Base-by-base conservation (phyloP, 495 filamentous ascomycete species). In the Cetradonia linearis region DNA sequence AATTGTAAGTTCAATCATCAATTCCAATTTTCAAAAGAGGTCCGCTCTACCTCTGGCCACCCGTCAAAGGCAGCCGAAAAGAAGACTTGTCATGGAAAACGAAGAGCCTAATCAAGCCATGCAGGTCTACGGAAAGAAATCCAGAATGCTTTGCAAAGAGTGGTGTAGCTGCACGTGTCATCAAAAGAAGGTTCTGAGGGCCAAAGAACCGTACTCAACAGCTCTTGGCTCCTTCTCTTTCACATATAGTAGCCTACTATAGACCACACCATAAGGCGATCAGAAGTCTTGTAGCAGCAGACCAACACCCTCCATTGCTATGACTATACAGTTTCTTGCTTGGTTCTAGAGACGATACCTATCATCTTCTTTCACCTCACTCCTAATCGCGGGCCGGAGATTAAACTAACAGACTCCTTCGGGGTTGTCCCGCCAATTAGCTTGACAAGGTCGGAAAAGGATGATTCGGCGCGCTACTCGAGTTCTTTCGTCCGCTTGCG, bases 131-230 rank as follows among this genome's bases (percentile, higher is more conserved):
- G 23, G 31, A 8, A 42, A 46, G 20, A 47, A 58, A 36, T n/a
- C 38, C 5, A 50, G 20, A 36, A 44, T 31, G 30, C 48, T 31
- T 28, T 49, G 57, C 48, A 48, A 49, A 49, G 40, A 38, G 23
- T 50, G 44, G 57, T 59, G 57, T 37, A 59, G 57, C 46, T 53
- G 57, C 31, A 33, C 33, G 11, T 59, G 57, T 50, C 57, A 59
- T 42, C 16, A 59, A 16, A 38, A 58, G 56, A 31, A 34, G 13
- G 31, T 58, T 14, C 37, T 58, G 38, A 58, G 38, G 28, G 33
- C 38, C 7, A 40, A 38, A 14, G 31, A 55, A 38, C 53, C 34
- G 10, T 56, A 9, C 54, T 27, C 34, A 18, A 23, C 10, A 27
- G 23, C 54, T 16, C 14, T 38, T 16, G 54, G 20, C 20, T 56